A percentile compares a stretch with the other conserved stretches of the same genome.
Evolutionary conservation across 139 green algal species (phyloP).

Genomic region (Raphidocelis subcapitata): DNA sequence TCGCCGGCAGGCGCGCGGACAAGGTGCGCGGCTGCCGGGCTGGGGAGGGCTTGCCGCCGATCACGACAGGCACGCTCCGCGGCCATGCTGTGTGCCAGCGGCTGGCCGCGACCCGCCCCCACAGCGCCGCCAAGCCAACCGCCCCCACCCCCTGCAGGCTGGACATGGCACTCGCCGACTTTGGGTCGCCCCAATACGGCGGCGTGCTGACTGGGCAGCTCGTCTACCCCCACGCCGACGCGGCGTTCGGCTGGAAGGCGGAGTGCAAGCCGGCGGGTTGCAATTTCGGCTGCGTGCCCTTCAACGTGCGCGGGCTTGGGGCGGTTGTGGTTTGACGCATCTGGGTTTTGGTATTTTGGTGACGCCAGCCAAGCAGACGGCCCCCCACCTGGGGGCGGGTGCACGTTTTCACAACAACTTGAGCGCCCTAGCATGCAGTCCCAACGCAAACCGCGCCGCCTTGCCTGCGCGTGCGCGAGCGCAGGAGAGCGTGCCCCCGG

Average conservation of each 20-base stretch:
- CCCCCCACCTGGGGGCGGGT: not conserved
- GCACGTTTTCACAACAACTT: not conserved
- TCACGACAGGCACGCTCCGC: too few species aligned
- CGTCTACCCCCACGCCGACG: constrained; percentile 32
- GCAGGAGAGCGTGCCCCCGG: constrained; percentile 34
- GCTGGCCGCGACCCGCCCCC: too few species aligned
- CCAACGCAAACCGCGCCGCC: not conserved
- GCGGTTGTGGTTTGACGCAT: too few species aligned
- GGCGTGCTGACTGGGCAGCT: constrained; percentile 28
- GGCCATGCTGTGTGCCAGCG: too few species aligned
- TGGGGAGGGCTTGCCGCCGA: too few species aligned
- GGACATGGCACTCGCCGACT: constrained; percentile 69
- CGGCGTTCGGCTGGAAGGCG: constrained; percentile 24
- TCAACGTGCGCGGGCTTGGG: constrained; percentile 43
- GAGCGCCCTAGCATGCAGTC: not conserved
- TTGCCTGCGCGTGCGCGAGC: too few species aligned
- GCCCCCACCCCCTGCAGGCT: constrained; percentile 22
- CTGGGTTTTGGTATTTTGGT: too few species aligned
- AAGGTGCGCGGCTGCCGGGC: too few species aligned
- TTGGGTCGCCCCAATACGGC: constrained; percentile 36
- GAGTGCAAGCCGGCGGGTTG: constrained; percentile 29
- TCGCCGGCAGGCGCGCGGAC: too few species aligned
- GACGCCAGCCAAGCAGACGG: too few species aligned
- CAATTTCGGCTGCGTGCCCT: constrained; percentile 33
- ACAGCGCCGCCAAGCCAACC: not conserved